phyloP scores from a whole-genome alignment of 306 rosid genomes.

The Medicago ruthenica region DNA sequence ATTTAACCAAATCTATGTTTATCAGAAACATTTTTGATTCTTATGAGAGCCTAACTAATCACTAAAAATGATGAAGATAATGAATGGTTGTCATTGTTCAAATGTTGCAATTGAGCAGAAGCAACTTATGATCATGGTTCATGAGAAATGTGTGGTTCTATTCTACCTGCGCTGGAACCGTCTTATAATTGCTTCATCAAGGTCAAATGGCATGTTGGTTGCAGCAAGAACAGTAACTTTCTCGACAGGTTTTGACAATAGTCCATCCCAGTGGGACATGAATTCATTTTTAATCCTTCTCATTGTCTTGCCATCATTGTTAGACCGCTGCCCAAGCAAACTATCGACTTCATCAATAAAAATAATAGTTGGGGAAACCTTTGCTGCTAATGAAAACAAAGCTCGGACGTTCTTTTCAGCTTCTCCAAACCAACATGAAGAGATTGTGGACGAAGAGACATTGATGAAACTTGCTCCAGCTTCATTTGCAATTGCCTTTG shows the following conservation, averaged over 20 bases:
- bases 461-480: slow-evolving; percentile 89
- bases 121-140: slow-evolving; percentile 10
- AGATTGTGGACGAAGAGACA: slow-evolving; percentile 81
- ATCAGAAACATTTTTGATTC: too few species aligned
- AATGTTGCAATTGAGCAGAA: slow-evolving; percentile 23
- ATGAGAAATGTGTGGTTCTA: neutral
- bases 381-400: slow-evolving; percentile 77
- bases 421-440: slow-evolving; percentile 77
- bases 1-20: neutral
- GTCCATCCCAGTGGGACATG: slow-evolving; percentile 89
- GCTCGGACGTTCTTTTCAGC: slow-evolving; percentile 84
- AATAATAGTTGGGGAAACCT: slow-evolving; percentile 82
- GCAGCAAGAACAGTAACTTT: slow-evolving; percentile 81
- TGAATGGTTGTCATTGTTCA: neutral
- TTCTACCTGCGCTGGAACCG: slow-evolving; percentile 78
- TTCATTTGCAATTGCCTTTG: slow-evolving; percentile 85
- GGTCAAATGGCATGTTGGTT: slow-evolving; percentile 87
- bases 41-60: too few species aligned
- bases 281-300: slow-evolving; percentile 85
- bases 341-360: slow-evolving; percentile 89
- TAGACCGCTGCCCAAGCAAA: slow-evolving; percentile 83
- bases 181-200: slow-evolving; percentile 88
- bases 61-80: neutral
- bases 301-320: slow-evolving; percentile 65
- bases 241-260: slow-evolving; percentile 64